Percentiles rank a stretch among this genome's conserved stretches.
Evolutionary conservation across 2,329 filamentous ascomycete species (phyloP).

Genomic region (Leptodontidium sp.): DNA sequence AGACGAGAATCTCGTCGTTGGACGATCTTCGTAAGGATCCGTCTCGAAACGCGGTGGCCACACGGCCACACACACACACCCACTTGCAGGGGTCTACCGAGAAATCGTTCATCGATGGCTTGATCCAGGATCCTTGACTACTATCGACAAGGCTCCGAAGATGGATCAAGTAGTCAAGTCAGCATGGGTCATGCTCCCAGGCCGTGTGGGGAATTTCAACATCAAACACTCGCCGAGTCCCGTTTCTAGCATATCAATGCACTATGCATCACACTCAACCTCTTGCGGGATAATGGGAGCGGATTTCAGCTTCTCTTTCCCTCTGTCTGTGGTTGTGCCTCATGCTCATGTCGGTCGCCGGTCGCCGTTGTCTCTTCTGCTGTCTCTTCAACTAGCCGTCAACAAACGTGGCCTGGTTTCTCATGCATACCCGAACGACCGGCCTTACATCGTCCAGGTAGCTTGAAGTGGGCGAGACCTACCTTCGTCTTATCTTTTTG

Average conservation of each 20-base stretch:
- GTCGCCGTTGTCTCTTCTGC: constrained; percentile 39
- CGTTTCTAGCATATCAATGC: constrained; percentile 45
- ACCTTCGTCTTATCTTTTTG: constrained; percentile 42
- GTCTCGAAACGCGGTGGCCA: constrained; percentile 41
- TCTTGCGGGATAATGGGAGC: constrained; percentile 30
- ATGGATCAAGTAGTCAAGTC: constrained; percentile 39
- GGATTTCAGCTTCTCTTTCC: constrained; percentile 33
- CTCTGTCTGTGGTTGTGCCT: constrained; percentile 35
- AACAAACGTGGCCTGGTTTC: constrained; percentile 42
- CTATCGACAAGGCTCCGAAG: constrained; percentile 46
- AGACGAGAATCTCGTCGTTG: constrained; percentile 41
- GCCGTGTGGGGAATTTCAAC: constrained; percentile 46
- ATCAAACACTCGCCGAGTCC: constrained; percentile 47
- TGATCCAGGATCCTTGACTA: constrained; percentile 40
- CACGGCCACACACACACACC: constrained; percentile 30
- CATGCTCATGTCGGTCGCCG: constrained; percentile 44
- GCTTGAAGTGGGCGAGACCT: constrained; percentile 31
- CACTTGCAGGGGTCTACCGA: constrained; percentile 37
- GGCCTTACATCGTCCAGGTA: constrained; percentile 41
- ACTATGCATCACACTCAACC: constrained; percentile 41
- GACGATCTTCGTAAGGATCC: constrained; percentile 39
- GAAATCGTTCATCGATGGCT: constrained; percentile 40
- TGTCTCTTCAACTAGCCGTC: constrained; percentile 43
- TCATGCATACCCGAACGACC: constrained; percentile 39
- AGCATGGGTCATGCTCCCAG: constrained; percentile 41